Evolutionary conservation across 805 yeast species (phyloP).

Genomic region (Candida chilensis): DNA sequence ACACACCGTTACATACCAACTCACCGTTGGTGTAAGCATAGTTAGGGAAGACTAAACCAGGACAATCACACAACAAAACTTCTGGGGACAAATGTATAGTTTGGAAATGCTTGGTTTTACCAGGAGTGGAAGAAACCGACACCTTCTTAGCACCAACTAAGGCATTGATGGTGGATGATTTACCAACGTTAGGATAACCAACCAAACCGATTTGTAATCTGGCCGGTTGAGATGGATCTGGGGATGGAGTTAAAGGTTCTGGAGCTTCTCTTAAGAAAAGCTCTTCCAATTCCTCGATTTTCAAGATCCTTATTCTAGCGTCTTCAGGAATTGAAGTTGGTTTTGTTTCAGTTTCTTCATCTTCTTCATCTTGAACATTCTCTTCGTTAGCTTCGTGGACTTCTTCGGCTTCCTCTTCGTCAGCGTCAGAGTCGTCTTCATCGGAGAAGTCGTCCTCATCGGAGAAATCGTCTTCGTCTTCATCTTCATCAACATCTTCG

Average conservation of each 20-base stretch:
- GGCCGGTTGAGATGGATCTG: conserved; percentile 47
- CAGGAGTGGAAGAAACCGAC: conserved; percentile 98
- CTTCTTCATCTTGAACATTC: conserved; percentile 12
- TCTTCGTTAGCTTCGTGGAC: conserved; percentile 12
- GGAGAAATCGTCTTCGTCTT: conserved; percentile 10
- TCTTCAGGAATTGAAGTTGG: conserved; percentile 5
- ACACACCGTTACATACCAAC: conserved; percentile 95
- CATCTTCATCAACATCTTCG: conserved; percentile 9
- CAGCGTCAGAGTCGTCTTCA: conserved; percentile 3
- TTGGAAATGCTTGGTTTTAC: conserved; percentile 98
- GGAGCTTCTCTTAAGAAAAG: conserved; percentile 76
- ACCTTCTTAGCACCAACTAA: conserved; percentile 94
- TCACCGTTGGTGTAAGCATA: conserved; percentile 96
- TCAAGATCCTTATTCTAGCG: conserved; percentile 58
- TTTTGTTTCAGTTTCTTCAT: conserved; percentile 9
- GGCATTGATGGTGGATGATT: conserved; percentile 97
- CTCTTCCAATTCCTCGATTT: conserved; percentile 78
- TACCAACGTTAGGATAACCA: conserved; percentile 93
- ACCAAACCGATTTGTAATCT: conserved; percentile 87
- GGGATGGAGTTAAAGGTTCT: conserved; percentile 42
- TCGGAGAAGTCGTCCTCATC: conserved; percentile 10
- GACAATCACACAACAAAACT: conserved; percentile 93
- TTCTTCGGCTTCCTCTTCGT: conserved; percentile 16
- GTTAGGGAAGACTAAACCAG: conserved; percentile 97
- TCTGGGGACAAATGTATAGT: conserved; percentile 79